Percentiles rank a stretch among this genome's conserved stretches.
Evolutionary conservation across 345 rosid genomes (phyloP).

Genomic region (Sisymbrium altissimum): DNA sequence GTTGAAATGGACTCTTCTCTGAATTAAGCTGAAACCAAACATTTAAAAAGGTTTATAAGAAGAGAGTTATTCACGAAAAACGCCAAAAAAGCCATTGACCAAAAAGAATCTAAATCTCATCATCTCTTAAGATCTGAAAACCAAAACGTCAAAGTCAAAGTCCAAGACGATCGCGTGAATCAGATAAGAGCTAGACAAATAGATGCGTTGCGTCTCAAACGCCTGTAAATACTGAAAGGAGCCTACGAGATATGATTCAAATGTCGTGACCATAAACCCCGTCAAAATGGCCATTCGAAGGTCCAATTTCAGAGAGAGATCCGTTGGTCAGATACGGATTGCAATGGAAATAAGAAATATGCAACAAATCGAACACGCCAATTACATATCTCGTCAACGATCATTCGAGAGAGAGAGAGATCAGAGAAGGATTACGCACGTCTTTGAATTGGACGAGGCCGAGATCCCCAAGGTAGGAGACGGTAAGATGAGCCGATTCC

Average conservation of each 20-base stretch:
- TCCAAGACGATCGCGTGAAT: not conserved
- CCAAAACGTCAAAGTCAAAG: not conserved
- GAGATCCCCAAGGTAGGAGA: constrained; percentile 86
- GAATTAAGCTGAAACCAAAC: constrained; percentile 72
- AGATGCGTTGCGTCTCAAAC: not conserved
- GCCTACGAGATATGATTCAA: not conserved
- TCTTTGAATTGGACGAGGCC: constrained; percentile 97
- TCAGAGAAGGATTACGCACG: constrained; percentile 43
- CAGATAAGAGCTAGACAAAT: not conserved
- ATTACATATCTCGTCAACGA: not conserved
- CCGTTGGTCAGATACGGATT: not conserved
- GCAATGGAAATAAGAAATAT: not conserved
- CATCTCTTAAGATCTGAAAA: not conserved
- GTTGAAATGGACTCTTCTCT: constrained; percentile 93
- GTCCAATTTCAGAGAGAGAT: not conserved
- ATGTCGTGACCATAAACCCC: not conserved
- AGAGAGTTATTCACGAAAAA: not conserved
- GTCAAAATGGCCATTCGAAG: constrained; percentile 5
- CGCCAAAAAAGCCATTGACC: not conserved
- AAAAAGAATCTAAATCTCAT: not conserved
- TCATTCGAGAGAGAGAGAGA: not conserved
- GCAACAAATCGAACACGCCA: not conserved
- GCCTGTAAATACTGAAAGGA: not conserved
- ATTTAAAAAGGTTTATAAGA: not conserved
- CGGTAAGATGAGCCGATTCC: constrained; percentile 86